Base-by-base conservation (phyloP, 371 early-diverging fungal species). In the Synchytrium microbalum region DNA sequence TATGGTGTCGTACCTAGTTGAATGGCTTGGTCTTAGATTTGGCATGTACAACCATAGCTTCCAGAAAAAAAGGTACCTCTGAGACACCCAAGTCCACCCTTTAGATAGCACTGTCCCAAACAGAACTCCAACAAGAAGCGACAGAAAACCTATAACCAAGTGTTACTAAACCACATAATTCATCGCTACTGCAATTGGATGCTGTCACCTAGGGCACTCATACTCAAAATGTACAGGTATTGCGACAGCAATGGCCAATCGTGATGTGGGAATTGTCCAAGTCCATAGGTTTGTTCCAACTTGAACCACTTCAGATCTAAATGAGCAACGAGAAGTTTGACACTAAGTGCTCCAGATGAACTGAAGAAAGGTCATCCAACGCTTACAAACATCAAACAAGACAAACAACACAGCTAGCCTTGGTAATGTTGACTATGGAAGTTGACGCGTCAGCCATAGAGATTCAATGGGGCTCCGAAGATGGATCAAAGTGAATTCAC, bases 231-330 rank as follows among this genome's bases (percentile, higher is more conserved):
- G 55, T 85, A 89, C 23, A 91, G 63, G 64, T 95, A 94, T 71
- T 92, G 92, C 25, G 82, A 79, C 60, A 85, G 75, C 10, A 73
- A 25, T 8, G 66, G 30, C 59, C 23, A 65, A 54, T 67, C 54
- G n/a, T 26, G 26, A 51, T 28, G n/a, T 30, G 30, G 60, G 30
- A 59, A 29, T 29, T 28, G 31, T 24, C 23, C 27, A 3, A 16
- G 26, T 16, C 58, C 33, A 30, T 8, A 19, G 63, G 62, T 27
- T 10, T 85, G 81, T 68, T 93, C 95, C 19, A 93, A 70, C 30
- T 87, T 83, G 75, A 89, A 91, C 95, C 92, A 93, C 70, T 93
- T 93, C 63, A 95, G 88, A 70, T 93, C 90, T 88, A 63, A 28
- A 54, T 27, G 3, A 16, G 32, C 58, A n/a, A n/a, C n/a, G n/a